Percentiles rank a stretch among this genome's conserved stretches.
Evolutionary conservation across 2,329 filamentous ascomycete species (phyloP).

Genomic region (Sclerotinia nivalis): DNA sequence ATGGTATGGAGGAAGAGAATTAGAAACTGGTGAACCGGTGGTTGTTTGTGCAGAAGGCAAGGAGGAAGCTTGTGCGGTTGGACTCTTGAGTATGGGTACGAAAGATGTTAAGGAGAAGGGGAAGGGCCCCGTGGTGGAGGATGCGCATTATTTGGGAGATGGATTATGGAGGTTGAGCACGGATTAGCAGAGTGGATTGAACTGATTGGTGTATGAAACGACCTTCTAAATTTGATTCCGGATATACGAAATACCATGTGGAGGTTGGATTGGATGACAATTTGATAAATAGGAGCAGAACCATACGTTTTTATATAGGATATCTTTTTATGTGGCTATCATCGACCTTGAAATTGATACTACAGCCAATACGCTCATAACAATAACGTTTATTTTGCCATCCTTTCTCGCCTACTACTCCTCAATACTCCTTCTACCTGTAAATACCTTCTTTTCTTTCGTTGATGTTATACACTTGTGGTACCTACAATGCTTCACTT

Average conservation of each 20-base stretch:
- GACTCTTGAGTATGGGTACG: slow-evolving; percentile 79
- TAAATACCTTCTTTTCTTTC: not conserved
- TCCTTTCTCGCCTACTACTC: not conserved
- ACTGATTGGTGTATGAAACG: not conserved
- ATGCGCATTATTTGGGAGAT: slow-evolving; percentile 91
- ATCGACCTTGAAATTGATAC: not conserved
- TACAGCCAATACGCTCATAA: not conserved
- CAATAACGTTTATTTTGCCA: not conserved
- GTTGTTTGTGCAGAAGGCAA: slow-evolving; percentile 93
- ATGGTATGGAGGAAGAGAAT: slow-evolving; percentile 60
- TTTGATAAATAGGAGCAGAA: not conserved
- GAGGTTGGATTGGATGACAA: not conserved
- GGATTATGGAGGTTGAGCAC: slow-evolving; percentile 71
- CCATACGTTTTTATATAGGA: not conserved
- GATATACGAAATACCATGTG: not conserved
- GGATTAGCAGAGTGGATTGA: slow-evolving; percentile 27
- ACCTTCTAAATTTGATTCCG: not conserved
- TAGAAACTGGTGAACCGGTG: slow-evolving; percentile 80
- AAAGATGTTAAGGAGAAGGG: slow-evolving; percentile 91
- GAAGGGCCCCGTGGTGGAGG: slow-evolving; percentile 92
- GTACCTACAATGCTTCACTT: too few relatives aligned
- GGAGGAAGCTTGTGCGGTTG: slow-evolving; percentile 85
- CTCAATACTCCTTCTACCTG: not conserved
- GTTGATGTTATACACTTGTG: not conserved
- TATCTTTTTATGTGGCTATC: not conserved